These are phyloP conservation scores for Psilocybe cyanescens DNA, from an alignment of 768 basidiomycete genomes.

Conservation along the genomic window DNA sequence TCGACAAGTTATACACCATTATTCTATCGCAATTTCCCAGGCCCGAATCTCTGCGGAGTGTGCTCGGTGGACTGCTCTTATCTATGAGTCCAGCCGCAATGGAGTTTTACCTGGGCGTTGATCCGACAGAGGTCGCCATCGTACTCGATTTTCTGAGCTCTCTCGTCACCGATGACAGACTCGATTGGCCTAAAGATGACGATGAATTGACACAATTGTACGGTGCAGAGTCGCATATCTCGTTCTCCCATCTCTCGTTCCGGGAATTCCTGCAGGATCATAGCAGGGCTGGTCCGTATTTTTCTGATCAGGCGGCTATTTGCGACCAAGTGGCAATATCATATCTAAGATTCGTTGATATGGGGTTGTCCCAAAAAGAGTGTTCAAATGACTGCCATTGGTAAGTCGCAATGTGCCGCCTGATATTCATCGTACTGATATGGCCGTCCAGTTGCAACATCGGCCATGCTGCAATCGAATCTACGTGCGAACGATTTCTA, in stretches of 20 bases:
- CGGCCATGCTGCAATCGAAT: no score
- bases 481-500: no score
- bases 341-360: no score
- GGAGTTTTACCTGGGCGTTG: neutral
- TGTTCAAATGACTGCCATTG: no score
- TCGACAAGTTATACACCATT: neutral
- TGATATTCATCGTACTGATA: no score
- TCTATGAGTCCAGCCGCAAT: neutral
- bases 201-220: neutral
- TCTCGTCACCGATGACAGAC: neutral
- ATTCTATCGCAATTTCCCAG: neutral
- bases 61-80: neutral
- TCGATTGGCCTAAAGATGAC: neutral
- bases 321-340: no score
- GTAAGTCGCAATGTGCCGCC: no score
- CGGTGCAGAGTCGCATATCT: neutral
- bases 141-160: neutral
- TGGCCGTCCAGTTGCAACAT: no score
- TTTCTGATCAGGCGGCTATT: no score
- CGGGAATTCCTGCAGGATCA: neutral
- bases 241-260: neutral
- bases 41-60: neutral
- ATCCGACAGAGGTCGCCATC: neutral
- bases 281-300: neutral
- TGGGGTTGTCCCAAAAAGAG: no score